Evolutionary conservation across 169 alveolate genomes (phyloP).

Genomic region (Plasmodium chabaudi): DNA sequence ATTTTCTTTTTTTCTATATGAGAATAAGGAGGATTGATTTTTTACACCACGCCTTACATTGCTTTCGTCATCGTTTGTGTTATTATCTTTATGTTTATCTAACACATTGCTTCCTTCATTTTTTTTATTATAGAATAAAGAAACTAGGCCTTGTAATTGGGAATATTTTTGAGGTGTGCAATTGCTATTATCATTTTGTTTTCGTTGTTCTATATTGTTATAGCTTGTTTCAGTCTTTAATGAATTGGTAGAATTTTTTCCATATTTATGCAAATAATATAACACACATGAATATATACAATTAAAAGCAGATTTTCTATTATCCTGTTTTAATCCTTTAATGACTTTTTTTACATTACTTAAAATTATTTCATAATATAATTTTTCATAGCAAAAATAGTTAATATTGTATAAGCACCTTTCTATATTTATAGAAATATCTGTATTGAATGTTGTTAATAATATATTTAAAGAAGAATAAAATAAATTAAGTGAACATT

Average conservation of each 20-base stretch:
- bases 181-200: neutral
- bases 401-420: slow-evolving; percentile 20
- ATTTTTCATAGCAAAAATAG: slow-evolving; percentile 25
- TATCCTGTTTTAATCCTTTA: neutral
- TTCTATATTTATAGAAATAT: slow-evolving; percentile 66
- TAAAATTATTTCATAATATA: slow-evolving; percentile 44
- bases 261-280: slow-evolving; percentile 30
- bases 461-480: slow-evolving; percentile 61
- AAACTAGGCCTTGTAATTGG: neutral
- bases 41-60: neutral
- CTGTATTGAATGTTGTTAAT: slow-evolving; percentile 47
- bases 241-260: neutral
- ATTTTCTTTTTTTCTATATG: no score
- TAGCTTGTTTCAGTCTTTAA: neutral
- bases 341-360: slow-evolving; percentile 33
- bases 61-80: neutral
- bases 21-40: neutral
- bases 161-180: neutral
- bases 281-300: slow-evolving; percentile 44
- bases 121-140: neutral
- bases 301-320: slow-evolving; percentile 51
- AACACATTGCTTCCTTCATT: neutral
- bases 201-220: neutral
- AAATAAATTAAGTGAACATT: slow-evolving; percentile 55
- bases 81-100: no score